Evolutionary conservation across 371 early-diverging fungal genomes (phyloP).

Genomic region (Massospora cicadina): DNA sequence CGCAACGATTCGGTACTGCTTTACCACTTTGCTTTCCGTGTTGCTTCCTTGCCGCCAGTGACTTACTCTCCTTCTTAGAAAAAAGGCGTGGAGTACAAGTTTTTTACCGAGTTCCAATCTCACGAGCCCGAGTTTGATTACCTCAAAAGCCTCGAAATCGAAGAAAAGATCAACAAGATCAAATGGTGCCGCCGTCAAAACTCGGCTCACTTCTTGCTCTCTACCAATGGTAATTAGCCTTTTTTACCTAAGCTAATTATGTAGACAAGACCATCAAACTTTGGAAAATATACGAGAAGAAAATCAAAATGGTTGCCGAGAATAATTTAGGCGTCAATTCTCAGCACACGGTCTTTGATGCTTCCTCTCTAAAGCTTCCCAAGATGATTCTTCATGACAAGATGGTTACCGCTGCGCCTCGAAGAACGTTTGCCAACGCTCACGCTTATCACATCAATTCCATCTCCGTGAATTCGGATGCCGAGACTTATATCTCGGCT

Average conservation of each 20-base stretch:
- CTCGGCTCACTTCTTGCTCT: constrained; percentile 86
- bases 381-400: constrained; percentile 81
- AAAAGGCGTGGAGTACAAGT: constrained; percentile 97
- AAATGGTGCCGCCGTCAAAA: constrained; percentile 91
- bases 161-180: constrained; percentile 98
- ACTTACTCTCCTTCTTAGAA: no score
- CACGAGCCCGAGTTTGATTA: constrained; percentile 99
- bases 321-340: constrained; percentile 52
- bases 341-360: constrained; percentile 22
- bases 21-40: constrained; percentile 1
- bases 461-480: constrained; percentile 93
- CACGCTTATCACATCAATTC: constrained; percentile 99
- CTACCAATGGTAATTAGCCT: constrained; percentile 79
- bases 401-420: constrained; percentile 84
- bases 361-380: constrained; percentile 50
- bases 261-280: constrained; percentile 96
- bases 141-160: constrained; percentile 96
- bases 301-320: constrained; percentile 80
- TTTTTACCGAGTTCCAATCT: constrained; percentile 97
- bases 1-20: constrained; percentile 78
- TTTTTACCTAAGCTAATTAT: constrained; percentile 11
- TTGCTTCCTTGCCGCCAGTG: background rate
- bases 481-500: constrained; percentile 91
- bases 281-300: constrained; percentile 96
- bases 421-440: constrained; percentile 92